Evolutionary conservation across 192 early-diverging fungal genomes (phyloP).

Genomic region (Pilaira anomala): DNA sequence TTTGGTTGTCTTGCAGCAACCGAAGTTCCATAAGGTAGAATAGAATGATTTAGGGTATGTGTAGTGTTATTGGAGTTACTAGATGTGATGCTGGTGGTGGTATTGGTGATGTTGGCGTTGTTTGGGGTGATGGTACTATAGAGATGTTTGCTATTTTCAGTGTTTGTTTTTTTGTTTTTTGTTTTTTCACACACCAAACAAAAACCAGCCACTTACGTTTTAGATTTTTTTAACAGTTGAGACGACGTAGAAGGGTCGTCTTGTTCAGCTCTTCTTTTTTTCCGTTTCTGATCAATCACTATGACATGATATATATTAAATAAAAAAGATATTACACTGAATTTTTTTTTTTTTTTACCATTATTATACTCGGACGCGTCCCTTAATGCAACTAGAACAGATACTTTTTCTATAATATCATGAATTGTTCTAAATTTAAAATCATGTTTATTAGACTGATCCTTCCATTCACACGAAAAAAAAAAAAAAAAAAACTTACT

Average conservation of each 20-base stretch:
- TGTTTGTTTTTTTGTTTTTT: not conserved
- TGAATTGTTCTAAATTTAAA: conserved; percentile 9
- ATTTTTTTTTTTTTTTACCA: not conserved
- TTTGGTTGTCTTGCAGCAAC: conserved; percentile 52
- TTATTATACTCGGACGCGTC: conserved; percentile 22
- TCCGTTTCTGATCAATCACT: conserved; percentile 29
- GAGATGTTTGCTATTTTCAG: not conserved
- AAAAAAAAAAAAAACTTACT: conserved; percentile 4
- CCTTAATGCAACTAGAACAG: conserved; percentile 16
- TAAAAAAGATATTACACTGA: not conserved
- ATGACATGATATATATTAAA: not conserved
- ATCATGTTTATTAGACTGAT: not conserved
- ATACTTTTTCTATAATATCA: conserved; percentile 35
- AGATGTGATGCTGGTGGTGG: not conserved
- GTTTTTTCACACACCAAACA: not conserved
- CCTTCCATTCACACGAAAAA: too few relatives aligned
- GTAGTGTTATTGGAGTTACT: not conserved
- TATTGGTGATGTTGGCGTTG: not conserved
- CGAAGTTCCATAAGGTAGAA: not conserved
- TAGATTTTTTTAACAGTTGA: conserved; percentile 26
- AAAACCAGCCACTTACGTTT: conserved; percentile 22
- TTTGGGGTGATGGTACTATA: too few relatives aligned
- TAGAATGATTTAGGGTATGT: not conserved
- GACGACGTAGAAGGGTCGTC: conserved; percentile 10
- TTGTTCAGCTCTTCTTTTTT: conserved; percentile 36